phyloP scores from a whole-genome alignment of 331 rosid species.

The Saraca asoca region DNA sequence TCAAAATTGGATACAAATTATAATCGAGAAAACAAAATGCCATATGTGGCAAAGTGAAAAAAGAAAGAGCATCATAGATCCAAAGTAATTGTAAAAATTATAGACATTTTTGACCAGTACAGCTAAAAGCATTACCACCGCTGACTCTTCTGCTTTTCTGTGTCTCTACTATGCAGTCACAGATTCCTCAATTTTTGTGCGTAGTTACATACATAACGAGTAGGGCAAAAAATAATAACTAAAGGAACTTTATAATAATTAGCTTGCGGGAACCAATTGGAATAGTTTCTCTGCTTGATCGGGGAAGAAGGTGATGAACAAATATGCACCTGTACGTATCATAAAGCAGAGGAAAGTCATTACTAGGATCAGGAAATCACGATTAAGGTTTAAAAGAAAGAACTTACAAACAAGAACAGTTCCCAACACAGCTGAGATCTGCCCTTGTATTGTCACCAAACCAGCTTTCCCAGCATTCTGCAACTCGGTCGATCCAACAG shows the following conservation, averaged over 20 bases:
- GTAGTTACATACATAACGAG: too few relatives aligned
- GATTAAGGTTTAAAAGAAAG: background rate
- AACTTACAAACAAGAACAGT: conserved; percentile 85
- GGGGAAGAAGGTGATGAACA: conserved; percentile 89
- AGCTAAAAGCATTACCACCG: too few relatives aligned
- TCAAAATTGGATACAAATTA: too few relatives aligned
- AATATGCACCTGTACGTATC: conserved; percentile 69
- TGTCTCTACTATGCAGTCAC: too few relatives aligned
- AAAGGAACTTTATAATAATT: conserved; percentile 27
- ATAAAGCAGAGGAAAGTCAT: conserved; percentile 21
- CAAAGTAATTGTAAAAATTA: too few relatives aligned
- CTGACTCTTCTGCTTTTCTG: too few relatives aligned
- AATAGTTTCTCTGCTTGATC: conserved; percentile 93
- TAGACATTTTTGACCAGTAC: too few relatives aligned
- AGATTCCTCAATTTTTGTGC: too few relatives aligned
- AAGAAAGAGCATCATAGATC: too few relatives aligned
- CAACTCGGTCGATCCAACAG: conserved; percentile 77
- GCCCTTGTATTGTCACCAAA: conserved; percentile 79
- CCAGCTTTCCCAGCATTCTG: conserved; percentile 97
- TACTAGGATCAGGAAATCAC: conserved; percentile 8
- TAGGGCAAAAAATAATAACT: conserved; percentile 16
- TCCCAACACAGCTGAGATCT: conserved; percentile 87
- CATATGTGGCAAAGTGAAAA: too few relatives aligned
- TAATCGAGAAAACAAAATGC: too few relatives aligned
- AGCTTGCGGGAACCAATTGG: conserved; percentile 58